A percentile compares a stretch with the other conserved stretches of the same genome.
Conservation (phyloP, 352 stramenopile genomes). For the Globisporangium orthogonon region DNA sequence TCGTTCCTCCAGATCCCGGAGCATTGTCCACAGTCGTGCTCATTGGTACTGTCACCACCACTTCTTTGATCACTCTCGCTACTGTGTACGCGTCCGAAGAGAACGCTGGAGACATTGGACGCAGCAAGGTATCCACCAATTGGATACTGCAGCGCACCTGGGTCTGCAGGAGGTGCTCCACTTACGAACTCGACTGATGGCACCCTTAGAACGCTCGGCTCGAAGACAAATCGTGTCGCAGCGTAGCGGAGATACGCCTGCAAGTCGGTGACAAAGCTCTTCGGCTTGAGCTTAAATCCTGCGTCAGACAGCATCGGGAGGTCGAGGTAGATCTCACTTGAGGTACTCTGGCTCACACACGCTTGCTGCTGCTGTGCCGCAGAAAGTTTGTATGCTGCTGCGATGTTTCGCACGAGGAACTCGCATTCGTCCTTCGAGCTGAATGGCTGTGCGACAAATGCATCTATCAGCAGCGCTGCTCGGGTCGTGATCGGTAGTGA, state of each 20-base stretch:
- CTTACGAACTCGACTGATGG: constrained; percentile 1
- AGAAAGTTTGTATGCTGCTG: constrained; percentile 17
- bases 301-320: constrained; percentile 23
- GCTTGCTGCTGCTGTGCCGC: constrained; percentile 13
- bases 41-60: background rate
- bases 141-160: constrained; percentile 10
- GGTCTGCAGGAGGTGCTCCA: constrained; percentile 1
- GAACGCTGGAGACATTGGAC: background rate
- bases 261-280: constrained; percentile 26
- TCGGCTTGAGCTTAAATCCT: constrained; percentile 20
- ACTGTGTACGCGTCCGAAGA: constrained; percentile 1
- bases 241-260: constrained; percentile 45
- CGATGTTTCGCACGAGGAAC: constrained; percentile 19
- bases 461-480: constrained; percentile 36
- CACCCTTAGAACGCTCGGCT: constrained; percentile 25
- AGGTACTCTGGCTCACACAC: constrained; percentile 10
- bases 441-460: constrained; percentile 47
- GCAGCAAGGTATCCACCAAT: constrained; percentile 19
- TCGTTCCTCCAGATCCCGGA: constrained; percentile 15
- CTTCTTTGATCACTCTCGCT: background rate
- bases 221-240: constrained; percentile 50
- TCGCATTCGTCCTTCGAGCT: constrained; percentile 17
- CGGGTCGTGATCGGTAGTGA: constrained; percentile 15
- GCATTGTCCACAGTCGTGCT: background rate
- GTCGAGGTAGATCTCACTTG: constrained; percentile 22